These are phyloP conservation scores for Colletotrichum sp. DNA, from an alignment of 2,329 filamentous ascomycete species.

Conservation along the genomic window DNA sequence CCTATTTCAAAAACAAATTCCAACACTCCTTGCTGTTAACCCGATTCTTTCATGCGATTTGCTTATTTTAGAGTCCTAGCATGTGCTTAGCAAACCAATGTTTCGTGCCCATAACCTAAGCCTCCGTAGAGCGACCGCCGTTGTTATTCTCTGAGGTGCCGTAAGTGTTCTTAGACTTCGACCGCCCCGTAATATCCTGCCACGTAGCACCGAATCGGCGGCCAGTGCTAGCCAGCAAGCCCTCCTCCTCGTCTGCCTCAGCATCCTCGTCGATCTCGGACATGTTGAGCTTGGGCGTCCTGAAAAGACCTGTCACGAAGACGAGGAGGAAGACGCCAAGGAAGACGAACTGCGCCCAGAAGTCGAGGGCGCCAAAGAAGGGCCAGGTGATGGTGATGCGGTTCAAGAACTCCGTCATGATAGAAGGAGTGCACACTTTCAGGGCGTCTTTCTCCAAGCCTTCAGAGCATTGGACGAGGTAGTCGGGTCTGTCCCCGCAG, in stretches of 20 bases:
- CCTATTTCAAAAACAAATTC: not conserved
- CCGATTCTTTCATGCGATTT: not conserved
- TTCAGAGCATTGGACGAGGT: constrained; percentile 85
- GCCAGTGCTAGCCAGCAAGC: constrained; percentile 82
- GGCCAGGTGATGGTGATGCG: constrained; percentile 92
- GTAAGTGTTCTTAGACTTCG: constrained; percentile 22
- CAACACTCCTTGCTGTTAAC: not conserved
- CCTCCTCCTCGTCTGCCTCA: constrained; percentile 92
- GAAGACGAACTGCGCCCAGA: constrained; percentile 96
- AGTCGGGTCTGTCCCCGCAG: constrained; percentile 72
- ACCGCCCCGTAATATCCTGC: constrained; percentile 78
- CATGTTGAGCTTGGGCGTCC: constrained; percentile 77
- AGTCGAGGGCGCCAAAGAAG: constrained; percentile 89
- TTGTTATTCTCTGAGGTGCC: constrained; percentile 6
- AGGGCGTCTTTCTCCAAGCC: constrained; percentile 71
- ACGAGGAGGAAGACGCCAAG: constrained; percentile 82
- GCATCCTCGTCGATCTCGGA: constrained; percentile 85
- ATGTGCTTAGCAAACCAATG: not conserved
- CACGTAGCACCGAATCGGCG: constrained; percentile 84
- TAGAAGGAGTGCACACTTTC: constrained; percentile 86
- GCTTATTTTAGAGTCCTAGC: not conserved
- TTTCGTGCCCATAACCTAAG: not conserved
- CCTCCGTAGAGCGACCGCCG: constrained; percentile 4
- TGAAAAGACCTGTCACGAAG: constrained; percentile 79
- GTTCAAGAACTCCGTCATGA: constrained; percentile 93